These are phyloP conservation scores for Coprinopsis strossmayeri DNA, from an alignment of 768 basidiomycete species.

Conservation along the genomic window DNA sequence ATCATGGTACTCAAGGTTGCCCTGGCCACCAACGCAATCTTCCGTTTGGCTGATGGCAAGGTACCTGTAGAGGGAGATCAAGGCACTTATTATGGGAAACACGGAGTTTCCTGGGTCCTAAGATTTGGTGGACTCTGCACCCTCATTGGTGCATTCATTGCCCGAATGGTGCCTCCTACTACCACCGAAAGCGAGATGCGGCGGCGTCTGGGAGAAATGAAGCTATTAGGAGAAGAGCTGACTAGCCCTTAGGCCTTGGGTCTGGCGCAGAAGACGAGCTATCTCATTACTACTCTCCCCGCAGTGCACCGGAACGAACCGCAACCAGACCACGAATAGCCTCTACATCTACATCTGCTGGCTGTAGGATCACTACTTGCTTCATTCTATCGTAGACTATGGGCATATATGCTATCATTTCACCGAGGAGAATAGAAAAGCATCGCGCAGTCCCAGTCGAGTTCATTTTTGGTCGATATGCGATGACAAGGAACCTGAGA, in stretches of 20 bases:
- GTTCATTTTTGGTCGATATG: not conserved
- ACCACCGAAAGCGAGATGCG: constrained; percentile 89
- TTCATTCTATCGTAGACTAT: too few species aligned
- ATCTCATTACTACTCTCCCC: too few species aligned
- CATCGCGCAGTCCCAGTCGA: not conserved
- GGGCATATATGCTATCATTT: too few species aligned
- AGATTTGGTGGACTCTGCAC: constrained; percentile 89
- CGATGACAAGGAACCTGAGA: not conserved
- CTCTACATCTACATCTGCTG: too few species aligned
- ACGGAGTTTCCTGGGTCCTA: constrained; percentile 90
- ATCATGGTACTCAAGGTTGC: constrained; percentile 51
- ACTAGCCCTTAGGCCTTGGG: constrained; percentile 37
- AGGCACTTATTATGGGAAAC: constrained; percentile 69
- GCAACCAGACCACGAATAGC: too few species aligned
- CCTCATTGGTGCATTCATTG: constrained; percentile 72
- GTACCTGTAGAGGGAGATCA: constrained; percentile 37
- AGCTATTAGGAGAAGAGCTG: constrained; percentile 59
- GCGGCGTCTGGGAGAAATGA: constrained; percentile 73
- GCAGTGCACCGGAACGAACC: too few species aligned
- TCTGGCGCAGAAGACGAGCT: too few species aligned
- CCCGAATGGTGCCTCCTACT: constrained; percentile 81
- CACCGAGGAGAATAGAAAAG: not conserved
- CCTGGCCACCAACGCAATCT: constrained; percentile 79
- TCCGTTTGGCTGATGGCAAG: constrained; percentile 67
- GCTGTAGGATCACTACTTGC: too few species aligned